These are phyloP conservation scores for Brassica napus DNA, from an alignment of 345 rosid species.

Conservation along the genomic window DNA sequence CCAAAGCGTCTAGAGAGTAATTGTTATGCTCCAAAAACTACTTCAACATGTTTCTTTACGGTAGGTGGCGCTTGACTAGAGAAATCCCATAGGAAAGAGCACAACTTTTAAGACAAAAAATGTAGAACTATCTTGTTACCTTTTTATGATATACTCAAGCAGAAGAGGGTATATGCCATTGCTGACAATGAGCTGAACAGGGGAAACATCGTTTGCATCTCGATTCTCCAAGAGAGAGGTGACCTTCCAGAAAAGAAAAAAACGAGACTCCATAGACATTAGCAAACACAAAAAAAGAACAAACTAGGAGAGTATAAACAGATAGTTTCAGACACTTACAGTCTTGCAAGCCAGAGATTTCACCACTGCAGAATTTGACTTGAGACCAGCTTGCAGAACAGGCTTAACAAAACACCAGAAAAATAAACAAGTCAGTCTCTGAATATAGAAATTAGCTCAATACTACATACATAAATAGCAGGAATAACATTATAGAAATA, in stretches of 20 bases:
- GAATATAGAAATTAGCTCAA: constrained; percentile 2
- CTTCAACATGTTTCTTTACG: neutral
- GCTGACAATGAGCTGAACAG: constrained; percentile 55
- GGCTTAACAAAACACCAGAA: constrained; percentile 46
- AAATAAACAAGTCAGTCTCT: neutral
- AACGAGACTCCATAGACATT: constrained; percentile 8
- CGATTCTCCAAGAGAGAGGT: constrained; percentile 59
- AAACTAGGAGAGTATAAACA: neutral
- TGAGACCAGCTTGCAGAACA: constrained; percentile 72
- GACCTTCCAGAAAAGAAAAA: constrained; percentile 45
- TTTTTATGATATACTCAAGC: constrained; percentile 64
- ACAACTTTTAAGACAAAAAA: neutral
- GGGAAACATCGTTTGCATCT: constrained; percentile 43
- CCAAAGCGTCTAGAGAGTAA: neutral
- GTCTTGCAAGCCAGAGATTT: constrained; percentile 79
- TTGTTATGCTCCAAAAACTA: neutral
- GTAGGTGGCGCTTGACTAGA: neutral
- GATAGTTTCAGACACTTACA: constrained; percentile 44
- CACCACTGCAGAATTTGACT: constrained; percentile 58
- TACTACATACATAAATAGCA: neutral
- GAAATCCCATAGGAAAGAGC: neutral
- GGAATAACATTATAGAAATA: neutral
- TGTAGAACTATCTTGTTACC: constrained; percentile 46
- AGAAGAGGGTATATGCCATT: constrained; percentile 68
- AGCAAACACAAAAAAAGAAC: constrained; percentile 5